Conservation (phyloP, 495 filamentous ascomycete species). For the Penicillium parvum region DNA sequence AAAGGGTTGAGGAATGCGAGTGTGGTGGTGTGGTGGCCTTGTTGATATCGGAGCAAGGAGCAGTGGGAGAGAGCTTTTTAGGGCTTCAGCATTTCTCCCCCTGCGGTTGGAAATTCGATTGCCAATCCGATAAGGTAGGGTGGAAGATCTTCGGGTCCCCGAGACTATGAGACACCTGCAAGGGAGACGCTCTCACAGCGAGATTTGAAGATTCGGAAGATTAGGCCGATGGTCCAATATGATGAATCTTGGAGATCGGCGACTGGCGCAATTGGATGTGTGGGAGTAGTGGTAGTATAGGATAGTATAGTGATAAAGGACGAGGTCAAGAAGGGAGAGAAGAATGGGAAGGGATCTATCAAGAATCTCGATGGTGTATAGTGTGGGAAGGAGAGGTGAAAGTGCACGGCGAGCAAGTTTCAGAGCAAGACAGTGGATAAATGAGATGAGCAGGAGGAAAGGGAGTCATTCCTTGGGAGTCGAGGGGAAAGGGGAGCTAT, state of each 20-base stretch:
- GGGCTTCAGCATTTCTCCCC: constrained; percentile 31
- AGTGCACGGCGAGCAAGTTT: not conserved
- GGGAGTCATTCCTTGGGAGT: constrained; percentile 16
- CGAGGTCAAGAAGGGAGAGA: constrained; percentile 1
- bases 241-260: too few species aligned
- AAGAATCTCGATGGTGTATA: constrained; percentile 28
- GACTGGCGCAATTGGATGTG: too few species aligned
- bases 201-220: not conserved
- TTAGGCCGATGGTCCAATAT: too few species aligned
- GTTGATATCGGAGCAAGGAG: constrained; percentile 17
- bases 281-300: too few species aligned
- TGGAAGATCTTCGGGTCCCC: constrained; percentile 14
- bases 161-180: constrained; percentile 26
- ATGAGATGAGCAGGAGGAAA: constrained; percentile 19
- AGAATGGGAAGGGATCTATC: constrained; percentile 29
- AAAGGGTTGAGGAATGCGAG: constrained; percentile 28
- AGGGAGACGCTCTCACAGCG: constrained; percentile 20
- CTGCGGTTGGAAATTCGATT: constrained; percentile 24
- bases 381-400: not conserved
- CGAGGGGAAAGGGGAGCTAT: constrained; percentile 31
- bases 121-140: constrained; percentile 20
- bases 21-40: constrained; percentile 9
- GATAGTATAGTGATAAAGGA: not conserved
- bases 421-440: constrained; percentile 1
- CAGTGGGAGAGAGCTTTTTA: constrained; percentile 17